Base-by-base conservation (phyloP, 129 eudicot species). In the Erigeron canadensis region DNA sequence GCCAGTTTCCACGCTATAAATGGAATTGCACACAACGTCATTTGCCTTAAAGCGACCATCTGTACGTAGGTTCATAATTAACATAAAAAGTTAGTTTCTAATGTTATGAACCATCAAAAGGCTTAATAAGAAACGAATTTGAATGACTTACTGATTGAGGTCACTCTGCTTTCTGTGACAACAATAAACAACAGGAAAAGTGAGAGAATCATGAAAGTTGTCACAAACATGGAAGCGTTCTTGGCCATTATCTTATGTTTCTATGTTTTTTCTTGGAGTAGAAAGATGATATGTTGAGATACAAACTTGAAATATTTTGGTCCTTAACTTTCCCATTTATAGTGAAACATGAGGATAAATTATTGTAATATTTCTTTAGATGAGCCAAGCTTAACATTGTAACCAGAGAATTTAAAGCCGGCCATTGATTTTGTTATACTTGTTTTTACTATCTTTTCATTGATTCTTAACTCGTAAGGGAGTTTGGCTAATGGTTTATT, bases 231-330 rank as follows among this genome's bases (percentile, higher is more conserved):
- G 51, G 68, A 66, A 75, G 74, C 60, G 19, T 66, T 75, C 41
- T 43, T 67, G 74, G 79, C 79, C 79, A 67, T 75, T 58, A 37
- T 57, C n/a, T 72, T 5, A 4, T 54, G 65, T 55, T 70, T 50
- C 5, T 22, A 2, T 9, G 48, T 58, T 59, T 17, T 16, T 41
- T 63, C 45, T 63, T 16, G 6, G 15, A 18, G 2, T 40, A 40
- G 16, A 41, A 41, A 63, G 69, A 41, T 63, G 51, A 63, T 39
- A 11, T 5, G n/a, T n/a, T 7, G 60, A 54, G 60, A 54, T 54
- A 54, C 7, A 8, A 5, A 8, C 34, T 28, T 28, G 34, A 28
- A 1, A 28, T 28, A 54, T 17, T 28, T 8, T 13, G 46, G 28
- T 63, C 40, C 16, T 16, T 63, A 28, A 63, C 51, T 18, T 63